Evolutionary conservation across 257 asterid species (phyloP).

Genomic region (Coffea canephora): DNA sequence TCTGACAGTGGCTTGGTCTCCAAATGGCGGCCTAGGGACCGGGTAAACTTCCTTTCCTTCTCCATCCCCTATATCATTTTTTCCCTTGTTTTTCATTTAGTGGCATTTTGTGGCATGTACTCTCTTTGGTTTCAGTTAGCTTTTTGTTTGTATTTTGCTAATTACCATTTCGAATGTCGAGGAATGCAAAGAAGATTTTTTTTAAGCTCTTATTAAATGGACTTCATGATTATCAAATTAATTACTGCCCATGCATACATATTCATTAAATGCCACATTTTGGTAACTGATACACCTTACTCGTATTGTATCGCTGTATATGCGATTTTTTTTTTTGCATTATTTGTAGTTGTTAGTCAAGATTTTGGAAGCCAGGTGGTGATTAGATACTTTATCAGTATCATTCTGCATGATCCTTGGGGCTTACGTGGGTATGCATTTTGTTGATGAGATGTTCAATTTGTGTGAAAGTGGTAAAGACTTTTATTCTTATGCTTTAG

Average conservation of each 20-base stretch:
- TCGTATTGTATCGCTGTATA: neutral
- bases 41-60: conserved; percentile 40
- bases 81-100: neutral
- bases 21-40: conserved; percentile 91
- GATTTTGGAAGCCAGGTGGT: neutral
- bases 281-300: neutral
- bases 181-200: neutral
- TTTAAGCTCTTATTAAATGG: neutral
- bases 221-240: neutral
- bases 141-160: neutral
- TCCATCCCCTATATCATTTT: neutral
- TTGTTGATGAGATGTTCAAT: neutral
- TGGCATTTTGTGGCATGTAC: neutral
- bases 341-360: neutral
- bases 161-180: neutral
- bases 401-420: neutral
- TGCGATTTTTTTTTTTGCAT: neutral
- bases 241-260: neutral
- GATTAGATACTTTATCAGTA: neutral
- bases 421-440: neutral
- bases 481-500: neutral
- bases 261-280: neutral
- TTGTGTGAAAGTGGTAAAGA: neutral
- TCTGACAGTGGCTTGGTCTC: conserved; percentile 86
- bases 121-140: neutral